A percentile compares a stretch with the other conserved stretches of the same genome.
Conservation (phyloP, 495 filamentous ascomycete species). For the Penicillium cinerascens region DNA sequence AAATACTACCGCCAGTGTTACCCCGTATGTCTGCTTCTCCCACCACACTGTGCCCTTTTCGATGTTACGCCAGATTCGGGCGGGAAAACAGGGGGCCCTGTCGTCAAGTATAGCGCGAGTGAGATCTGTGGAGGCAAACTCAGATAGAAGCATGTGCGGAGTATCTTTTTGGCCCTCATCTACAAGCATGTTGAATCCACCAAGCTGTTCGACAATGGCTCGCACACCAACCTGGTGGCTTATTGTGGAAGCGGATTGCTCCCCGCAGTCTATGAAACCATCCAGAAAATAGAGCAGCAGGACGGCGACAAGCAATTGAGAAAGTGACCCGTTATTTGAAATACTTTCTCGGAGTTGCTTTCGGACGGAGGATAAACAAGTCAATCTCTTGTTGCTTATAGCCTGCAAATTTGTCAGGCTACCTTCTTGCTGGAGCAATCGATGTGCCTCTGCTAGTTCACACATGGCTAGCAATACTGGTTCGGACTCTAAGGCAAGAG, state of each 20-base stretch:
- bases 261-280: slow-evolving; percentile 32
- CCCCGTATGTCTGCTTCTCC: slow-evolving; percentile 18
- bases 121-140: slow-evolving; percentile 38
- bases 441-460: slow-evolving; percentile 27
- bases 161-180: slow-evolving; percentile 25
- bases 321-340: slow-evolving; percentile 10
- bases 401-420: neutral
- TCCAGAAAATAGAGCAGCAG: slow-evolving; percentile 38
- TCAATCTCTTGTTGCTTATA: slow-evolving; percentile 10
- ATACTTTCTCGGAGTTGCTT: slow-evolving; percentile 9
- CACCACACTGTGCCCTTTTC: slow-evolving; percentile 20
- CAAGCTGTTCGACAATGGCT: slow-evolving; percentile 30
- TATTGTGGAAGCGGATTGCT: slow-evolving; percentile 30
- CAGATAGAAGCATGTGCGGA: slow-evolving; percentile 33
- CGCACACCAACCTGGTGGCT: slow-evolving; percentile 35
- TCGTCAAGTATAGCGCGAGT: slow-evolving; percentile 21
- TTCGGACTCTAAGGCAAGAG: slow-evolving; percentile 20
- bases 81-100: slow-evolving; percentile 14
- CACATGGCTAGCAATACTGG: slow-evolving; percentile 26
- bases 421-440: slow-evolving; percentile 17
- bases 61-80: slow-evolving; percentile 15
- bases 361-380: slow-evolving; percentile 12
- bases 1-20: slow-evolving; percentile 11
- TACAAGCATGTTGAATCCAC: slow-evolving; percentile 24
- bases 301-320: slow-evolving; percentile 32